Evolutionary conservation across 2,329 filamentous ascomycete genomes (phyloP).

Genomic region (Trichophyton verrucosum): DNA sequence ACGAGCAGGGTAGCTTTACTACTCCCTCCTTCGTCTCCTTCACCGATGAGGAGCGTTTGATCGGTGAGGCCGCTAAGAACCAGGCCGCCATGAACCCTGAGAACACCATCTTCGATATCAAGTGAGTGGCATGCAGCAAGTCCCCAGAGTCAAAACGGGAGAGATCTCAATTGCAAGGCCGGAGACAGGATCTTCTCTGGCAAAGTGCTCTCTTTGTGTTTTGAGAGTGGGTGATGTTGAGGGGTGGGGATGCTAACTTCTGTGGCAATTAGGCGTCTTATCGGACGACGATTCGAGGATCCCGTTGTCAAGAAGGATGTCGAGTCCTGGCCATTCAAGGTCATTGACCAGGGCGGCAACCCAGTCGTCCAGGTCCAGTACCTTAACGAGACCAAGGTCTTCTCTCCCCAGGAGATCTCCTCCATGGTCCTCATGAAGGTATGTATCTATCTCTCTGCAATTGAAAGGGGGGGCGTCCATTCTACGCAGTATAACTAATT

Average conservation of each 20-base stretch:
- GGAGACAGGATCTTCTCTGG: background rate
- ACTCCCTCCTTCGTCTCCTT: slow-evolving; percentile 99
- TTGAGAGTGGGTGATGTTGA: background rate
- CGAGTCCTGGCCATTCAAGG: slow-evolving; percentile 99
- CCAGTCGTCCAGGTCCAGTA: slow-evolving; percentile 93
- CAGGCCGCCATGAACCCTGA: slow-evolving; percentile 98
- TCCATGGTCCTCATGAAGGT: slow-evolving; percentile 98
- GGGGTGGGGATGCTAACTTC: slow-evolving; percentile 1
- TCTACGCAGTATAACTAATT: background rate
- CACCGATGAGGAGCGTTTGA: slow-evolving; percentile 96
- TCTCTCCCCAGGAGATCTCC: slow-evolving; percentile 97
- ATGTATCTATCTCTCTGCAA: slow-evolving; percentile 15
- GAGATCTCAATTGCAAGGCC: background rate
- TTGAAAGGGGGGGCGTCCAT: background rate
- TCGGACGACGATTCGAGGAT: slow-evolving; percentile 90
- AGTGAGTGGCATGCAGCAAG: slow-evolving; percentile 48
- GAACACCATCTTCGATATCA: slow-evolving; percentile 99
- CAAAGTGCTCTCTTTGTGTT: background rate
- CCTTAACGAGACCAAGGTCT: slow-evolving; percentile 84
- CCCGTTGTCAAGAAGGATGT: slow-evolving; percentile 97
- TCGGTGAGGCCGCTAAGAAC: slow-evolving; percentile 99
- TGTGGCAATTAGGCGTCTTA: slow-evolving; percentile 60
- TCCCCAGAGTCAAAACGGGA: background rate
- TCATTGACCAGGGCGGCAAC: slow-evolving; percentile 76
- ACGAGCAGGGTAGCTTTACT: slow-evolving; percentile 98